These are phyloP conservation scores for Phytopythium aichiense DNA, from an alignment of 352 stramenopile genomes.

Conservation along the genomic window DNA sequence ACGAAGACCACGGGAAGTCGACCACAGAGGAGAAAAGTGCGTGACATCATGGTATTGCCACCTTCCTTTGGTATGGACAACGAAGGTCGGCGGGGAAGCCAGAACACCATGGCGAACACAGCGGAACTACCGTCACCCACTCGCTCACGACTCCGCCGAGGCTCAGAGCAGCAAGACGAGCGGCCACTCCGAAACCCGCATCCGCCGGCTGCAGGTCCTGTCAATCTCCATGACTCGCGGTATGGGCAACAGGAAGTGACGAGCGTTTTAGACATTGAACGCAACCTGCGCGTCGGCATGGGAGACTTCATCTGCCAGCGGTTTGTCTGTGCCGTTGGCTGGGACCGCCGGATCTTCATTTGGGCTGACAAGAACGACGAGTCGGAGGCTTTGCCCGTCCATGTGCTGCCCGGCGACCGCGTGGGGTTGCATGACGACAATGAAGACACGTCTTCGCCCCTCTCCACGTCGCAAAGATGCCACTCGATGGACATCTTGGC, in stretches of 20 bases:
- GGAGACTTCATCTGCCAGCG: constrained; percentile 78
- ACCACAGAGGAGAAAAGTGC: constrained; percentile 30
- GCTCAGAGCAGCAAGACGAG: background rate
- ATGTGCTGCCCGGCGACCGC: constrained; percentile 39
- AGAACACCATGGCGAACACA: constrained; percentile 22
- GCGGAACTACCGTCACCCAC: constrained; percentile 52
- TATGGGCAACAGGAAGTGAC: constrained; percentile 82
- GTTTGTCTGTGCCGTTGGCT: constrained; percentile 79
- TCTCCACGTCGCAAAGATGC: background rate
- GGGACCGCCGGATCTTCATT: constrained; percentile 78
- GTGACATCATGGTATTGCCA: constrained; percentile 62
- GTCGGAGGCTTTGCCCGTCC: constrained; percentile 54
- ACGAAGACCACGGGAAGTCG: constrained; percentile 11
- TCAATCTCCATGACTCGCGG: constrained; percentile 17
- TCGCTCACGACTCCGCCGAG: constrained; percentile 19
- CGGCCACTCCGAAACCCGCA: background rate
- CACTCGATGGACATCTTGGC: constrained; percentile 71
- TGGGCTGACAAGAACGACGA: constrained; percentile 85
- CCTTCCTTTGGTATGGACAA: constrained; percentile 54
- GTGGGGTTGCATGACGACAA: constrained; percentile 21
- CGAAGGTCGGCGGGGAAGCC: constrained; percentile 37
- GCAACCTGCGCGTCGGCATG: constrained; percentile 76
- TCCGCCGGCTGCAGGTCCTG: background rate
- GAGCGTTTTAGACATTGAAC: constrained; percentile 75
- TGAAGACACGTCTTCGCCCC: constrained; percentile 6